Base-by-base conservation (phyloP, 495 filamentous ascomycete species). In the Hypoxylon trugodes region DNA sequence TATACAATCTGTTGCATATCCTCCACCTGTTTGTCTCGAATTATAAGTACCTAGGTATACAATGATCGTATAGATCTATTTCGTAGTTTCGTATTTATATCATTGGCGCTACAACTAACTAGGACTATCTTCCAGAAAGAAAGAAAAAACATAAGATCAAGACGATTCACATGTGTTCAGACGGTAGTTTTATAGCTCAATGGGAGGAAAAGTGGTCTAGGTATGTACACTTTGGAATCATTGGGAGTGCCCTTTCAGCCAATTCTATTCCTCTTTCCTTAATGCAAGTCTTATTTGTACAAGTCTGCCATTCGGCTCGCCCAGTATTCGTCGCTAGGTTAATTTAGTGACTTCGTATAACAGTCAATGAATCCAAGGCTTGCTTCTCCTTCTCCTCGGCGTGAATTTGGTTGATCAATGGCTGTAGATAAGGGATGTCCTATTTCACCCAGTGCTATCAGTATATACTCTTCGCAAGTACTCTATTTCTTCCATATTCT, bases 391-490 rank as follows among this genome's bases (percentile, higher is more conserved):
- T 86, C 57, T 77, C 74, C 83, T 96, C 93, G 65, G 88, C 84
- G 79, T 92, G 85, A 74, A 96, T 87, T 79, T 93, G 89, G 66
- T 83, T 79, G 76, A 96, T 92, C 75, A 95, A 88, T 32, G 87
- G 89, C 66, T 83, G 81, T 16, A 96, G 86, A 76, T 96, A 96
- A 50, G 82, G 82, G 53, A 85, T 72, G 66, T 96, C 92, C 90
- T 96, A 40, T 59, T 19, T 42, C 18, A 13, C 55, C 75, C 42
- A 42, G 50, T 73, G 55, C n/a, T 8, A 43, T 67, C 40, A 61
- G 69, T 26, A 54, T 19, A 24, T 12, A 19, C 18, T 18, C 5
- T 18, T 36, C 6, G 6, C 10, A 15, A 21, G 2, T 13, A 19
- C 19, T 24, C 13, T 4, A 32, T 22, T 12, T 2, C 22, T 24